These are phyloP conservation scores for Talaromyces pinophilus DNA, from an alignment of 2,329 filamentous ascomycete genomes.

Conservation along the genomic window DNA sequence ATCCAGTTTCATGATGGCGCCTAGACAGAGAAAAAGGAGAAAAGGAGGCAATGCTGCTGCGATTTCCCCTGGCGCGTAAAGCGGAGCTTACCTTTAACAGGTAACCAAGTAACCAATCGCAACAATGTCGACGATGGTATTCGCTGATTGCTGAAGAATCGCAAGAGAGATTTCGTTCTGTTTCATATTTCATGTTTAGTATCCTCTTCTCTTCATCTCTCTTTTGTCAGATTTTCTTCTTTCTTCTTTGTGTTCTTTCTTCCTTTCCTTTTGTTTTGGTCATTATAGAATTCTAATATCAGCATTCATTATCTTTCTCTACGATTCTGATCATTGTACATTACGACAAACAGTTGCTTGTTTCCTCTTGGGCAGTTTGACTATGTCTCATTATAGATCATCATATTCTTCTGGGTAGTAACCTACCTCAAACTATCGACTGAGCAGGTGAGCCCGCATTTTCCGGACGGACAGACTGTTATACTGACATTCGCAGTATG, in stretches of 20 bases:
- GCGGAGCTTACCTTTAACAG: not conserved
- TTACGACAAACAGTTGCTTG: not conserved
- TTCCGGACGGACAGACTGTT: not conserved
- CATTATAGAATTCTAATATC: constrained; percentile 11
- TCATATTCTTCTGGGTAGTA: constrained; percentile 22
- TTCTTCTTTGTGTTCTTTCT: not conserved
- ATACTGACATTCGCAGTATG: constrained; percentile 35
- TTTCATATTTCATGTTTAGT: constrained; percentile 19
- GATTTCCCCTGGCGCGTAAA: constrained; percentile 21
- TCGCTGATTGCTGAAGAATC: constrained; percentile 5
- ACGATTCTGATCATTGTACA: constrained; percentile 5
- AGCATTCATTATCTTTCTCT: constrained; percentile 8
- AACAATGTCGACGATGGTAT: not conserved
- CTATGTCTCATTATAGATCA: constrained; percentile 23
- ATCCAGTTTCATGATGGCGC: constrained; percentile 21
- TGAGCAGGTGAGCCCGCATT: constrained; percentile 23
- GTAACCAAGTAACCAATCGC: constrained; percentile 21
- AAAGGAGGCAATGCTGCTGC: constrained; percentile 6
- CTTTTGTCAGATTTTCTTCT: not conserved
- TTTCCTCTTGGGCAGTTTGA: constrained; percentile 9
- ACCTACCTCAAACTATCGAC: constrained; percentile 17
- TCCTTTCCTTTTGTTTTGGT: not conserved
- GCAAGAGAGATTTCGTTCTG: not conserved
- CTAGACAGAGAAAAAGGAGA: not conserved
- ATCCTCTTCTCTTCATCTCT: constrained; percentile 3